Evolutionary conservation across 768 basidiomycete genomes (phyloP), one percentile per base, ranked within the genome.

Genomic region (Candolleomyces efflorescens): DNA sequence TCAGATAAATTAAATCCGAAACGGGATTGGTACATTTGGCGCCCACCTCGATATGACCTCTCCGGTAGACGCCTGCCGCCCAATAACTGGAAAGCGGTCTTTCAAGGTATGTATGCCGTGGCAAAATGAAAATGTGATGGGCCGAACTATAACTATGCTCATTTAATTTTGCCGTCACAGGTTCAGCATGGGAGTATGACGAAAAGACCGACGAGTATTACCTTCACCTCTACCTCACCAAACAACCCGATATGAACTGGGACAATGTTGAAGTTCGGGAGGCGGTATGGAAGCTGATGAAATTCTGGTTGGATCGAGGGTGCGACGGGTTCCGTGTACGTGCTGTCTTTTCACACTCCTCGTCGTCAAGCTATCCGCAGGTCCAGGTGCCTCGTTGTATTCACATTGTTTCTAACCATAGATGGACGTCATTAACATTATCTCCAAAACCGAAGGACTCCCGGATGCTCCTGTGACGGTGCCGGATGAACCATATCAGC

Each of bases 181-280:
- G 84, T 12, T 82, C 87, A 0, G 85, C 82, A 11, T 91, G 90
- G 90, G 80, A 85, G 20, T 87, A 80, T 61, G 85, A 89, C 70
- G 79, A 81, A 59, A 63, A 62, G 11, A 86, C 85, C 3, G 71
- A 82, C 18, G 86, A 90, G 69, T 90, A 87, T 61, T 89, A 89
- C 66, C 80, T 90, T 55, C 88, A 90, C 68, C 63, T 89, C 1
- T 91, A 82, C 69, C 71, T 81, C 54, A 65, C 75, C 9, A 80
- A 88, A 64, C 88, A 89, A 71, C 89, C 88, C 0, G 90, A 90
- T 65, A 68, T 90, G 15, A 90, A 92, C 66, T 90, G 87, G 87
- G 86, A 89, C 52, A 86, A 89, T 61, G 77, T 79, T 0, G 77
- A 78, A 6, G 81, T 87, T 1, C 74, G 84, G 6, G 73, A 78